Base-by-base conservation (phyloP, 495 filamentous ascomycete genomes). In the Lasiosphaeria miniovina region DNA sequence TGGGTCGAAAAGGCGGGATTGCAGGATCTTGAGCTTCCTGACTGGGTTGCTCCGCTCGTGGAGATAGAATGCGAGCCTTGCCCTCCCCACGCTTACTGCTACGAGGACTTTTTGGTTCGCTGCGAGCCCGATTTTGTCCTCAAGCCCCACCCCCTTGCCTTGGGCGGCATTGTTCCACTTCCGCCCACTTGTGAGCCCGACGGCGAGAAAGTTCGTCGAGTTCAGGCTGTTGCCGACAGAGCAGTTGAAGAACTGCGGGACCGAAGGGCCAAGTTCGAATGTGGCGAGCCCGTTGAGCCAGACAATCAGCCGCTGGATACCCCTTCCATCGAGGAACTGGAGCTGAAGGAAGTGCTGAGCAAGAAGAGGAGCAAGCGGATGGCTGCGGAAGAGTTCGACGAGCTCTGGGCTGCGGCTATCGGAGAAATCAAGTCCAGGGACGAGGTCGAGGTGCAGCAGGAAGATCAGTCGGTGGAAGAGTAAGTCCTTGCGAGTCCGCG, bases 111-210 rank as follows among this genome's bases (percentile, higher is more conserved):
- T 51, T 79, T 86, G 52, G 87, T 88, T 9, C 81, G 80, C 36
- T 98, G 94, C 69, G 91, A 97, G 64, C 80, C 84, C 53, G 94
- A 92, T 67, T 98, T 93, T 67, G 80, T 98, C 51, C 81, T 94
- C 34, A 87, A 88, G 68, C 81, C 87, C 6, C 94, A 97, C 71
- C 93, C 91, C 6, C 79, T 96, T 11, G 86, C 92, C 0, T 68
- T 97, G 0, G 86, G 87, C 31, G 93, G 94, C 4, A 65, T 94
- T 12, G 66, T 97, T 8, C 94, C 94, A 15, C 75, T 98, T 34
- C 84, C 93, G 1, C 93, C 94, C 11, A 91, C 88, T n/a, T 98
- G 94, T 70, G 93, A 96, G 70, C 87, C 95, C 1, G 95, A 98
- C 70, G 90, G 91, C 52, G 90, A 93, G 70, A 97, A 96, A 68